Evolutionary conservation across 768 basidiomycete genomes (phyloP).

Genomic region (Cantharellus anzutake): DNA sequence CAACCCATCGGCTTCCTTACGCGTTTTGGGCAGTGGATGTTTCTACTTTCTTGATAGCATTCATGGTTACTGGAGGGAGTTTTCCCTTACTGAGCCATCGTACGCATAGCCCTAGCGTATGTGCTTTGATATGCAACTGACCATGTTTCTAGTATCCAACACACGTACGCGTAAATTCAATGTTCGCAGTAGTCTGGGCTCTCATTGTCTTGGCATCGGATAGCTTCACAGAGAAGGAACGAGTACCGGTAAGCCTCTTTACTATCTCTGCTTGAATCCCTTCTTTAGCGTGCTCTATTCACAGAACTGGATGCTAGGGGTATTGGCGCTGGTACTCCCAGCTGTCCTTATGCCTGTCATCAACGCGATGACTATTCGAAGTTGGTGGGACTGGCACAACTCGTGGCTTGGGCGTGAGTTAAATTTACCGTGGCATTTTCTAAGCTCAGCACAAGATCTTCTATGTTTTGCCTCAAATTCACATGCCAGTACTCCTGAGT

Average conservation of each 20-base stretch:
- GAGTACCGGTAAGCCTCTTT: constrained; percentile 41
- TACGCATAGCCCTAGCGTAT: constrained; percentile 19
- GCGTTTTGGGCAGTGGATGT: constrained; percentile 23
- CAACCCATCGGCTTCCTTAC: not conserved
- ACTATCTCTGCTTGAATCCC: not conserved
- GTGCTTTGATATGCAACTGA: not conserved
- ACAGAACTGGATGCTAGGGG: constrained; percentile 12
- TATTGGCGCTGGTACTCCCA: constrained; percentile 42
- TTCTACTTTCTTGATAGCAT: constrained; percentile 49
- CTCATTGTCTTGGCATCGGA: not conserved
- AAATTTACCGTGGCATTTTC: not conserved
- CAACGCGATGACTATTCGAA: constrained; percentile 53
- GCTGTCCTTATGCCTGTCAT: constrained; percentile 47
- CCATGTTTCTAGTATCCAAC: constrained; percentile 16
- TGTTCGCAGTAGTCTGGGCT: constrained; percentile 14
- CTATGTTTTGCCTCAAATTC: not conserved
- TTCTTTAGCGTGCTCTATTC: constrained; percentile 3
- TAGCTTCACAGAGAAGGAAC: constrained; percentile 56
- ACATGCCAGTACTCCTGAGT: constrained; percentile 41
- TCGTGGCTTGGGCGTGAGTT: constrained; percentile 8
- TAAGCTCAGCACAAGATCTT: not conserved
- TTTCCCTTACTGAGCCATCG: constrained; percentile 64
- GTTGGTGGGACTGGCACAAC: constrained; percentile 79
- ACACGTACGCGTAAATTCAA: constrained; percentile 19
- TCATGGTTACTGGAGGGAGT: constrained; percentile 54